These are phyloP conservation scores for Limnanthes douglasii DNA, from an alignment of 345 rosid species.

Conservation along the genomic window DNA sequence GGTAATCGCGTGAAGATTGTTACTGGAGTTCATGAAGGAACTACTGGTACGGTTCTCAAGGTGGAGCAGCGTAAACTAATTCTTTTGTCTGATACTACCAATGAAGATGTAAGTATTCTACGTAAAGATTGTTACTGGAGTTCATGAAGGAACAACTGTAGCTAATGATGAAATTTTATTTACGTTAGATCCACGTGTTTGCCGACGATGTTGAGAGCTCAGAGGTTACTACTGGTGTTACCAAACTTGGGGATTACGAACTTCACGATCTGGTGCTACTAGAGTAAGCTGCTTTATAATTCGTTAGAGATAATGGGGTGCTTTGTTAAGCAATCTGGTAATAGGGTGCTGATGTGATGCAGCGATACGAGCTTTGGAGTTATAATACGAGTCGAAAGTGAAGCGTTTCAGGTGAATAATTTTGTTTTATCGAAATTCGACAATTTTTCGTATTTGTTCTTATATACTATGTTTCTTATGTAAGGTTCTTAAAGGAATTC, in stretches of 20 bases:
- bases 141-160: too few species aligned
- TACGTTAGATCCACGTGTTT: constrained; percentile 72
- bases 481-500: constrained; percentile 87
- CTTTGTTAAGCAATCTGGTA: constrained; percentile 2
- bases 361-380: constrained; percentile 87
- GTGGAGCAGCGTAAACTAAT: constrained; percentile 92
- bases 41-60: constrained; percentile 96
- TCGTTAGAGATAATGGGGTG: constrained; percentile 3
- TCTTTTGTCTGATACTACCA: constrained; percentile 79
- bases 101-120: constrained; percentile 77
- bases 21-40: constrained; percentile 84
- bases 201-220: constrained; percentile 96
- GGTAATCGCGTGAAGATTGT: constrained; percentile 98
- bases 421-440: too few species aligned
- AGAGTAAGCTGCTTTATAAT: constrained; percentile 42
- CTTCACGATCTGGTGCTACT: constrained; percentile 89
- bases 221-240: constrained; percentile 85
- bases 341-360: constrained; percentile 14
- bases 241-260: constrained; percentile 84
- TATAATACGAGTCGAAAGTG: constrained; percentile 89
- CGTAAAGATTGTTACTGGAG: too few species aligned
- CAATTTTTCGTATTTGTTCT: not conserved
- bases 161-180: constrained; percentile 10
- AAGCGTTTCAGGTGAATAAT: constrained; percentile 82
- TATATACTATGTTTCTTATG: not conserved